Conservation (phyloP, 1,284 basidiomycete species). For the Fistulinella staudtii region DNA sequence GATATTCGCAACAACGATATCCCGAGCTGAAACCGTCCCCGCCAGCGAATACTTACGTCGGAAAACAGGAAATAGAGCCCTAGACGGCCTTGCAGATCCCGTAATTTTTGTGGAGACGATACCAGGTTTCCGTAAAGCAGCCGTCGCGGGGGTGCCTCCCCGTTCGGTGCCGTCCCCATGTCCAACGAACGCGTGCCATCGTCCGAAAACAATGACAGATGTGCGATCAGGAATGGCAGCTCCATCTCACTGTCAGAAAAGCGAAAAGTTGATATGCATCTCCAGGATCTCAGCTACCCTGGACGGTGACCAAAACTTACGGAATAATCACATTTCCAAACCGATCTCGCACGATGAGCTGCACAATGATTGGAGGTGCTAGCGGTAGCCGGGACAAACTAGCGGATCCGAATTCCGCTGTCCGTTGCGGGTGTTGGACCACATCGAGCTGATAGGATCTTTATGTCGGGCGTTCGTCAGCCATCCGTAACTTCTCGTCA, state of each 20-base stretch:
- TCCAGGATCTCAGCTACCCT: constrained; percentile 24
- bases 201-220: constrained; percentile 65
- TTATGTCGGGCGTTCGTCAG: constrained; percentile 23
- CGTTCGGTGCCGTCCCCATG: constrained; percentile 47
- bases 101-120: constrained; percentile 71
- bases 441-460: constrained; percentile 74
- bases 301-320: constrained; percentile 45
- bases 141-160: constrained; percentile 45
- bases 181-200: constrained; percentile 59
- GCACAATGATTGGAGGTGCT: constrained; percentile 75
- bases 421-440: constrained; percentile 74
- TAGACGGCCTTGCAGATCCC: constrained; percentile 71
- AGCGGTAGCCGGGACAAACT: constrained; percentile 78
- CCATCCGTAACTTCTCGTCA: constrained; percentile 8
- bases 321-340: constrained; percentile 62
- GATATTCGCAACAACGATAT: constrained; percentile 74
- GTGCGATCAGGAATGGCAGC: constrained; percentile 78
- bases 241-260: constrained; percentile 59
- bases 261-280: constrained; percentile 17
- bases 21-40: constrained; percentile 72
- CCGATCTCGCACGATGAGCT: constrained; percentile 69
- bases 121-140: constrained; percentile 84
- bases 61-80: constrained; percentile 87
- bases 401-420: constrained; percentile 74
- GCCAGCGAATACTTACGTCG: constrained; percentile 79